Percentiles rank a stretch among this genome's conserved stretches.
These are phyloP conservation scores for Fusarium tanahbumbuense DNA, from an alignment of 2,329 filamentous ascomycete genomes.

Conservation along the genomic window DNA sequence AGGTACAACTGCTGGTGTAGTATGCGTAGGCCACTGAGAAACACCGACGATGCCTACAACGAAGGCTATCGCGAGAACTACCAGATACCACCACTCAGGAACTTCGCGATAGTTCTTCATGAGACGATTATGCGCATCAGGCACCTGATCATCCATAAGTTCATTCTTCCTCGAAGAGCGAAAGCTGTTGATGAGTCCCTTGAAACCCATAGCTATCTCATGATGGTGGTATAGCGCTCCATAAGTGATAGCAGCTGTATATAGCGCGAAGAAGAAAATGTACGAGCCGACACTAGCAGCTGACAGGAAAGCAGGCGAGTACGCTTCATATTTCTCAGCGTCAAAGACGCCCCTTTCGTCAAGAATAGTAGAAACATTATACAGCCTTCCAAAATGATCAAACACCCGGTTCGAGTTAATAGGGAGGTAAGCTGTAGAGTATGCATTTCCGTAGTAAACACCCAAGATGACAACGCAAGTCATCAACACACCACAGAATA, in stretches of 20 bases:
- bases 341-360: conserved; percentile 53
- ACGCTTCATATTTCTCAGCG: conserved; percentile 52
- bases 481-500: conserved; percentile 48
- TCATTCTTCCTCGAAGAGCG: conserved; percentile 43
- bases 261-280: conserved; percentile 56
- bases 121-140: conserved; percentile 59
- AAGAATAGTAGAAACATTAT: conserved; percentile 54
- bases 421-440: conserved; percentile 53
- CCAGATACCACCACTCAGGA: conserved; percentile 61
- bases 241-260: conserved; percentile 55
- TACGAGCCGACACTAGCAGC: conserved; percentile 53
- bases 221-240: conserved; percentile 54
- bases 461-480: conserved; percentile 47
- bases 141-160: conserved; percentile 33
- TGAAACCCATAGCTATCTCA: conserved; percentile 54
- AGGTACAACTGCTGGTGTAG: conserved; percentile 56
- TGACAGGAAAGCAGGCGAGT: conserved; percentile 57
- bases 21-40: conserved; percentile 57
- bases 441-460: conserved; percentile 51
- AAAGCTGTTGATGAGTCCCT: conserved; percentile 47
- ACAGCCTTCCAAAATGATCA: conserved; percentile 54
- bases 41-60: conserved; percentile 52
- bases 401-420: conserved; percentile 56
- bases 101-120: conserved; percentile 61
- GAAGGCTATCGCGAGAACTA: conserved; percentile 48